A percentile compares a stretch with the other conserved stretches of the same genome.
Conservation (phyloP, 805 yeast species). For the Nematodospora valgi region DNA sequence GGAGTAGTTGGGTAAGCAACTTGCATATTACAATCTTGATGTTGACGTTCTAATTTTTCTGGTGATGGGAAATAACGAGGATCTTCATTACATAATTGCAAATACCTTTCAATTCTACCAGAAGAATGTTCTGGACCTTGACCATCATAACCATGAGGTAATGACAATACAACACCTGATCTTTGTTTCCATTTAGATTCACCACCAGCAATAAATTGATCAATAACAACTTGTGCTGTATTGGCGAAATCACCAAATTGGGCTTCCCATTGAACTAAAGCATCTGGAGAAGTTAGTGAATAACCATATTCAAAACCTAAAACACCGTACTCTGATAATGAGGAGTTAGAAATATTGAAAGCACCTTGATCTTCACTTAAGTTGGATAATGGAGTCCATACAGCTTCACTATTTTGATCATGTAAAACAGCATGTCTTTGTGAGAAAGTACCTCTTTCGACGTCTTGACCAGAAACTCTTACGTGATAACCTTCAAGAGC, state of each 20-base stretch:
- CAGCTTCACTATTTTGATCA: conserved; percentile 83
- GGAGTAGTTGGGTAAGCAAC: conserved; percentile 98
- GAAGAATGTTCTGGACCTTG: conserved; percentile 99
- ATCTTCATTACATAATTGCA: conserved; percentile 94
- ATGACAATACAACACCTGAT: conserved; percentile 89
- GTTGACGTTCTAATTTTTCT: conserved; percentile 91
- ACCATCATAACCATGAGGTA: conserved; percentile 99
- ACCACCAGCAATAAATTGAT: conserved; percentile 95
- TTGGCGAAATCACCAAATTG: conserved; percentile 99
- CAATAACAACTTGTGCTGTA: conserved; percentile 97
- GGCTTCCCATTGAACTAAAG: conserved; percentile 98
- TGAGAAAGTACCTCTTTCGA: conserved; percentile 99
- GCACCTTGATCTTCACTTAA: conserved; percentile 79
- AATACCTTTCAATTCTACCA: conserved; percentile 94
- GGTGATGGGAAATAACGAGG: conserved; percentile 88
- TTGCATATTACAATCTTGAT: conserved; percentile 98
- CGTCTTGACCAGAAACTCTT: conserved; percentile 98
- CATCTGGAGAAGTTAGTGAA: conserved; percentile 95
- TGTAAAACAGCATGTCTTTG: conserved; percentile 99
- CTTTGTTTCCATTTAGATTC: conserved; percentile 99
- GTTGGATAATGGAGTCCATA: conserved; percentile 82
- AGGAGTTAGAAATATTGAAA: conserved; percentile 87
- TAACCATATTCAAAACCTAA: conserved; percentile 99
- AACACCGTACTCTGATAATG: conserved; percentile 97
- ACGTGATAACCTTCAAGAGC: conserved; percentile 92